Evolutionary conservation across 495 filamentous ascomycete species (phyloP), one percentile per base, ranked within the genome.

Genomic region (Venustampulla echinocandica): DNA sequence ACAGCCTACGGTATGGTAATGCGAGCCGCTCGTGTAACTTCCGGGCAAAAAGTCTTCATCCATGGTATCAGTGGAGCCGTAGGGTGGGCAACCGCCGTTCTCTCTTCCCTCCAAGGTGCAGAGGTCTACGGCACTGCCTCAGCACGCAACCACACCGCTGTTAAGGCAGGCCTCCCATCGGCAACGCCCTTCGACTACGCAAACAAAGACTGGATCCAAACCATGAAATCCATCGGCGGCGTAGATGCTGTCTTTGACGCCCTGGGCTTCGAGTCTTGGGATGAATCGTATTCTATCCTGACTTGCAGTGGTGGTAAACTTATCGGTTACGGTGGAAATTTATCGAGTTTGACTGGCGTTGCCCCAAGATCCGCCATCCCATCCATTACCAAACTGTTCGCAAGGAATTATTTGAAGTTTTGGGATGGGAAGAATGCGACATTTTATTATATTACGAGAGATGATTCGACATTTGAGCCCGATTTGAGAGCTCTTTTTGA

Each of bases 21-120:
- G 21, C 60, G 54, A 32, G 27, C 47, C 4, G 67, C 63, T 4
- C 57, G 64, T 15, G 64, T 71, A 0, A 25, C 49, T 1, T 30
- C 43, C 5, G 67, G 66, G n/a, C 63, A 66, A 42, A 54, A 53
- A 24, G 67, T 69, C 11, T 69, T 71, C 50, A 48, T 71, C 9
- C 68, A 71, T 49, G 68, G 68, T 3, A 56, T 68, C 18, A 67
- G 63, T 47, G 68, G 68, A 5, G 62, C 67, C 2, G 67, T 70
- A 0, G 67, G 68, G 23, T 61, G 54, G 30, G 68, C 59, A 10
- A 9, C 63, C 14, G 47, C 59, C 28, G 58, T 33, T 6, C 59
- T 71, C 0, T 61, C 60, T 37, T 54, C 58, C 41, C 53, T 64
- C 11, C 50, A 46, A 5, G 67, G 68, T 10, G 68, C 67, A 9